Evolutionary conservation across 2,329 filamentous ascomycete genomes (phyloP), one percentile per base, ranked within the genome.

Genomic region (Cladosporium phlei): DNA sequence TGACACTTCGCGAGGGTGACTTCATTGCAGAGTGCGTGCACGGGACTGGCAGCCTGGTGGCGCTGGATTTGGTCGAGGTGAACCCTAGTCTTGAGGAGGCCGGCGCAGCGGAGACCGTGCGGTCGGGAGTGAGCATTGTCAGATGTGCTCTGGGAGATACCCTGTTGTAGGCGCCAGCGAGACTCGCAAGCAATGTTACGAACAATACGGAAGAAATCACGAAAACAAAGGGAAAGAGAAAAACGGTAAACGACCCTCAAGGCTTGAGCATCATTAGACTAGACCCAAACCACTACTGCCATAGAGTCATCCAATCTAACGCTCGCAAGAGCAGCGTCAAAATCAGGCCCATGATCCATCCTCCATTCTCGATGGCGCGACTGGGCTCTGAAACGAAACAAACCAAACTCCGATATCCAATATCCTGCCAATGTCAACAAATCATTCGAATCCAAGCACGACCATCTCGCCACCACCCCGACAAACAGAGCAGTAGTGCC

Each of bases 1-100:
- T 98, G 65, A 98, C 93, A 3, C 76, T 98, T 59, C 81, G 93
- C 47, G 93, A 98, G 72, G 93, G 93, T 30, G 93, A 97, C 68
- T 98, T 88, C 71, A 97, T 98, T 68, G 94, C 89, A 60, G 93
- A 81, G 63, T 74, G 72, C 40, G 71, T 83, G 14, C 76, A 77
- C 19, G 67, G 70, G 57, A 75, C 77, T 3, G 79, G 79, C 12
- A 73, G 74, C 48, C 67, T 77, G 16, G 69, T 82, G 25, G 77
- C 77, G 8, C 63, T 83, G 22, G 72, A 80, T 56, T 71, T 83
- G 17, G 76, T 79, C 2, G 72, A 74, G 62, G 66, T 79, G 27
- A 76, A 78, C 40, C 69, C 74, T 10, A 73, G 70, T 52, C 61
- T 77, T 25, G 63, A 70, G 57, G 57, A 57, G 50, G 54, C 76